Evolutionary conservation across 352 stramenopile species (phyloP), one percentile per base, ranked within the genome.

Genomic region (Globisporangium spiculum): DNA sequence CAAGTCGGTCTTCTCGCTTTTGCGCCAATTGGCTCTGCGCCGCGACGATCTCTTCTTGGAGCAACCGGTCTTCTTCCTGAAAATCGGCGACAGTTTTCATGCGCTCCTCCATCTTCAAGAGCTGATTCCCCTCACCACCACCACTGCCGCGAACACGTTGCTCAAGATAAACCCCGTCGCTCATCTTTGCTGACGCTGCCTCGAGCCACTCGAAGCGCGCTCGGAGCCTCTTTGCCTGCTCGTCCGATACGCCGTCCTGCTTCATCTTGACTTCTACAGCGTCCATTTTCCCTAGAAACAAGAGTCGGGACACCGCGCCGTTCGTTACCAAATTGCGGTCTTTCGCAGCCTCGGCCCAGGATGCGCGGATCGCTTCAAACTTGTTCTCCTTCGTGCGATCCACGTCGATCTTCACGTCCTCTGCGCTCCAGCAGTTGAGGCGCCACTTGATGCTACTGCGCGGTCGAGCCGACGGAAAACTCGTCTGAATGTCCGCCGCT

Each of bases 381-480:
- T 76, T 74, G 14, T 79, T 72, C 53, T 91, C 84, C 68, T 83
- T 81, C 1, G 76, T 73, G 36, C 78, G 80, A 63, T 91, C 79
- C 65, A 81, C 76, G 24, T 84, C 81, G 14, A 92, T 58, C 34
- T 88, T 87, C 5, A 90, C 78, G 2, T 90, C 74, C 1, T 92
- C 84, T 1, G 74, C 67, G 50, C 78, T 91, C 81, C 81, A 92
- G 57, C 79, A 90, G 34, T 65, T 79, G 24, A 92, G 65, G 32
- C 74, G 66, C 86, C 86, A 92, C 18, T 66, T 70, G 9, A 34
- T 41, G 58, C 60, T 57, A 20, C 38, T 61, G 65, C 34, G 12
- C 30, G 46, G 4, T 50, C 58, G 46, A 22, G 46, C 58, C 4
- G 65, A 56, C 22, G 46, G 65, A 8, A 44, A 59, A 52, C 64